Conservation (phyloP, 352 stramenopile genomes). For the Phytopythium boreale region DNA sequence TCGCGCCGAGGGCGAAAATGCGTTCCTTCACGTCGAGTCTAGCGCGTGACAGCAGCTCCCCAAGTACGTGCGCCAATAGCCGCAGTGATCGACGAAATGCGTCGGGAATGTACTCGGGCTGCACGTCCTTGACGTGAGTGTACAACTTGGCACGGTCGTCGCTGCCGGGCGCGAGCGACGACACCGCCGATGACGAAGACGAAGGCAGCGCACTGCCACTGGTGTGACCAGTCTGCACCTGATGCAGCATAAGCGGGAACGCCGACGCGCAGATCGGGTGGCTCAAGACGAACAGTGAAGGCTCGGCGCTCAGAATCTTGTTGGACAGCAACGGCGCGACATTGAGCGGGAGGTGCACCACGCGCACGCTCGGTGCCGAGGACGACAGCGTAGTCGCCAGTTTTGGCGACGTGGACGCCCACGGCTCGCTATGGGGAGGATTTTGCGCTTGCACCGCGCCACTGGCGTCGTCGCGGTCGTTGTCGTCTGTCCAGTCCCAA, state of each 20-base stretch:
- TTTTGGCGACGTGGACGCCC: neutral
- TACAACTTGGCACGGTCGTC: constrained; percentile 18
- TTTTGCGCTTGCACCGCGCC: neutral
- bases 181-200: neutral
- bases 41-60: constrained; percentile 45
- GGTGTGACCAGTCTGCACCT: constrained; percentile 19
- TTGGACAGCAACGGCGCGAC: constrained; percentile 49
- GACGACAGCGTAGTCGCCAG: neutral
- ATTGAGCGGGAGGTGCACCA: constrained; percentile 57
- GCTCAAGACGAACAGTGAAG: constrained; percentile 70
- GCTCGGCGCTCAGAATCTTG: constrained; percentile 34
- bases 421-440: neutral
- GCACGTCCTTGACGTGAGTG: constrained; percentile 61
- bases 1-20: constrained; percentile 67
- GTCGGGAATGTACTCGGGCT: constrained; percentile 62
- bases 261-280: constrained; percentile 61
- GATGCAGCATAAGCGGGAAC: constrained; percentile 68
- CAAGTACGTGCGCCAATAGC: constrained; percentile 61
- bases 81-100: constrained; percentile 57
- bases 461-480: neutral
- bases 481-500: constrained; percentile 53
- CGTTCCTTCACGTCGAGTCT: constrained; percentile 61
- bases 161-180: neutral
- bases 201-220: neutral
- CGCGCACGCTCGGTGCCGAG: constrained; percentile 18